A percentile compares a stretch with the other conserved stretches of the same genome.
These are phyloP conservation scores for Fulvia fulva DNA, from an alignment of 2,329 filamentous ascomycete genomes.

Conservation along the genomic window DNA sequence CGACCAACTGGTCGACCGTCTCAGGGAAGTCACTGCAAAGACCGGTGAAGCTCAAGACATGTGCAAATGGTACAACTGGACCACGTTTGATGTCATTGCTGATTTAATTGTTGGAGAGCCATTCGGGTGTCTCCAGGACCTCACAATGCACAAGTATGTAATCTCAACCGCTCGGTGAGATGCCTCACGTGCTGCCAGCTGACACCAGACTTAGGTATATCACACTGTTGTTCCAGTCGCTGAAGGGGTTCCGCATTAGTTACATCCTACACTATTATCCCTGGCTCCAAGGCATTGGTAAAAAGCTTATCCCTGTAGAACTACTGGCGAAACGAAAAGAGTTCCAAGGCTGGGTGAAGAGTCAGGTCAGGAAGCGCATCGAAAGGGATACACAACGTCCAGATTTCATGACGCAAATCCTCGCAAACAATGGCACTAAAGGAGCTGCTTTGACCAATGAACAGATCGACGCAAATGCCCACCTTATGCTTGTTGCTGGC, in stretches of 20 bases:
- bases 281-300: conserved; percentile 19
- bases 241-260: conserved; percentile 27
- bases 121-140: conserved; percentile 28
- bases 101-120: conserved; percentile 27
- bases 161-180: background rate
- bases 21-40: conserved; percentile 30
- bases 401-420: conserved; percentile 49
- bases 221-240: conserved; percentile 19
- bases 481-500: conserved; percentile 47
- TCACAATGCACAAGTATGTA: conserved; percentile 22
- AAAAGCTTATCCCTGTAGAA: conserved; percentile 19
- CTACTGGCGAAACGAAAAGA: conserved; percentile 21
- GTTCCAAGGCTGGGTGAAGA: conserved; percentile 23
- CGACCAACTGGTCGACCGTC: conserved; percentile 36
- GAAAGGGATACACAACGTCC: conserved; percentile 29
- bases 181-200: background rate
- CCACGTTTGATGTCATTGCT: conserved; percentile 36
- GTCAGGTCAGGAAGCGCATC: conserved; percentile 26
- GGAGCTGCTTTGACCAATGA: conserved; percentile 20
- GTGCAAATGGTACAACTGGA: conserved; percentile 34
- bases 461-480: conserved; percentile 41
- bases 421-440: conserved; percentile 39
- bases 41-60: conserved; percentile 23
- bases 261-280: conserved; percentile 29
- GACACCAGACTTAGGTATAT: conserved; percentile 16